A percentile compares a stretch with the other conserved stretches of the same genome.
phyloP scores from a whole-genome alignment of 1,139 yeast genomes.

The Yamadazyma pseudoaaseri region DNA sequence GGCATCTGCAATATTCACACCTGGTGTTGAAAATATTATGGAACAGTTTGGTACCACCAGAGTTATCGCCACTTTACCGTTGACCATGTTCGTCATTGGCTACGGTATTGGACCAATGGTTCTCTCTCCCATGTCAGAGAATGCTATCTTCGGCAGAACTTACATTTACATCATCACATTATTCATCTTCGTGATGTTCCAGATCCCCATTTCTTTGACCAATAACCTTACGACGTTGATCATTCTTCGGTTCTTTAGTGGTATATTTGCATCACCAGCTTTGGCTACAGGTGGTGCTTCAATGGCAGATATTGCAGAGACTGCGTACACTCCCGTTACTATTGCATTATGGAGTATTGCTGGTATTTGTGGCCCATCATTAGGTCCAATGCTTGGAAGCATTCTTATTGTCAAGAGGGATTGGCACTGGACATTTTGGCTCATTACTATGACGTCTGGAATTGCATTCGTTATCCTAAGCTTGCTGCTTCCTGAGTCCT shows the following conservation, averaged over 20 bases:
- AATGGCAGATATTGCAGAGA: constrained; percentile 25
- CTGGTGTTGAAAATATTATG: constrained; percentile 34
- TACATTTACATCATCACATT: constrained; percentile 31
- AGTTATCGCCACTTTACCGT: constrained; percentile 45
- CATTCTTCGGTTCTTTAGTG: constrained; percentile 32
- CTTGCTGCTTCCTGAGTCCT: constrained; percentile 52
- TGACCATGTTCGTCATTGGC: constrained; percentile 43
- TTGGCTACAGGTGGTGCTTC: constrained; percentile 41
- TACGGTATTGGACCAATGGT: constrained; percentile 58
- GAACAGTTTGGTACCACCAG: constrained; percentile 39
- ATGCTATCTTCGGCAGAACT: constrained; percentile 52
- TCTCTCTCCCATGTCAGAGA: constrained; percentile 55
- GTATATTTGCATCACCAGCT: constrained; percentile 35
- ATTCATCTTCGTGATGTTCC: constrained; percentile 32
- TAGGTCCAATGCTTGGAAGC: constrained; percentile 34
- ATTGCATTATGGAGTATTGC: constrained; percentile 29
- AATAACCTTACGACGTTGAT: constrained; percentile 29
- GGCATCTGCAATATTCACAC: constrained; percentile 30
- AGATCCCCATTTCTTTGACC: constrained; percentile 32
- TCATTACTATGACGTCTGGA: constrained; percentile 36
- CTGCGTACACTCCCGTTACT: constrained; percentile 27
- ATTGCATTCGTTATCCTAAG: constrained; percentile 28
- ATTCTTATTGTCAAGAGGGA: constrained; percentile 20
- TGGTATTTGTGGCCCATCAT: constrained; percentile 30
- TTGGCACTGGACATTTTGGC: constrained; percentile 52